phyloP scores from a whole-genome alignment of 176 grass and related monocot genomes.

The Oryza glaberrima region DNA sequence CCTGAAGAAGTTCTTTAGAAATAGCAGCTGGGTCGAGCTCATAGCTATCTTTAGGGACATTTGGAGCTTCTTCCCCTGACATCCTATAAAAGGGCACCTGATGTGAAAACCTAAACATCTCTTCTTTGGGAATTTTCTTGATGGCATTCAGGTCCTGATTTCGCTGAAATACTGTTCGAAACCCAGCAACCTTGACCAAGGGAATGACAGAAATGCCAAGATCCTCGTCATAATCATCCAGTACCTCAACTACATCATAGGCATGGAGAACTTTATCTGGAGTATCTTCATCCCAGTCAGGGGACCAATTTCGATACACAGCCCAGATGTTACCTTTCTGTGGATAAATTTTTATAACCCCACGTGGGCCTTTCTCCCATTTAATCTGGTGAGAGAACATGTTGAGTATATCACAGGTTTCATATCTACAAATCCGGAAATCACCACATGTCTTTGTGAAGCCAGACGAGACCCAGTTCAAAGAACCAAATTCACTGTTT shows the following conservation, averaged over 20 bases:
- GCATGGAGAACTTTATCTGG: slow-evolving; percentile 55
- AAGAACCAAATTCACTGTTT: slow-evolving; percentile 60
- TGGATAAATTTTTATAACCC: slow-evolving; percentile 67
- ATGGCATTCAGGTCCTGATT: slow-evolving; percentile 32
- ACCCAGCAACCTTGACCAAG: slow-evolving; percentile 56
- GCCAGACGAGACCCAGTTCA: slow-evolving; percentile 61
- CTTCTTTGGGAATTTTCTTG: slow-evolving; percentile 57
- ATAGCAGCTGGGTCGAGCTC: slow-evolving; percentile 73
- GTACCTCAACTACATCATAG: slow-evolving; percentile 63
- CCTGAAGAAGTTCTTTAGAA: slow-evolving; percentile 66
- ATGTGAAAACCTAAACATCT: slow-evolving; percentile 78
- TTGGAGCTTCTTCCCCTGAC: slow-evolving; percentile 60
- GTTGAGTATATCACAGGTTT: slow-evolving; percentile 53
- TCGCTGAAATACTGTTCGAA: slow-evolving; percentile 57
- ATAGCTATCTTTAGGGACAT: slow-evolving; percentile 65
- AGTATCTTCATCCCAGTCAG: slow-evolving; percentile 61
- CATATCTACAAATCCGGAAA: slow-evolving; percentile 57
- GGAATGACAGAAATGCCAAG: slow-evolving; percentile 56
- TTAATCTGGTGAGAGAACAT: slow-evolving; percentile 71
- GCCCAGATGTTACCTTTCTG: slow-evolving; percentile 69
- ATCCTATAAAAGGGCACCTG: slow-evolving; percentile 69
- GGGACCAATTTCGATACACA: slow-evolving; percentile 66
- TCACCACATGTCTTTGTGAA: slow-evolving; percentile 73
- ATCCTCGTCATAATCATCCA: slow-evolving; percentile 55
- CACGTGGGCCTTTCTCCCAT: slow-evolving; percentile 61